Percentiles rank a stretch among this genome's conserved stretches.
Evolutionary conservation across 495 filamentous ascomycete genomes (phyloP).

Genomic region (Patellaria atrata): DNA sequence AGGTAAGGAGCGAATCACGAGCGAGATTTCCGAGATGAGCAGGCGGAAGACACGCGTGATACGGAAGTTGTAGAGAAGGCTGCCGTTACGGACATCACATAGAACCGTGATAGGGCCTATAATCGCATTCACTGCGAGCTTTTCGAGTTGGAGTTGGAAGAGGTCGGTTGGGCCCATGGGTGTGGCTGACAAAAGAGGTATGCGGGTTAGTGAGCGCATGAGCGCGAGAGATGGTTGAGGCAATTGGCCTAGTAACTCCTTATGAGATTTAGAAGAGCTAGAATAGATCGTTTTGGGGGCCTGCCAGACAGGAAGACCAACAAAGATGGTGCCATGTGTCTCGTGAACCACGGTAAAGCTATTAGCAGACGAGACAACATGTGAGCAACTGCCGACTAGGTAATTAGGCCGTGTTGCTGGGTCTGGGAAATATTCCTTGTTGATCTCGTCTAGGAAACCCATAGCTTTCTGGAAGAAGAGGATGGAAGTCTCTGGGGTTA

Average conservation of each 20-base stretch:
- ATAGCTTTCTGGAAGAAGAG: slow-evolving; percentile 73
- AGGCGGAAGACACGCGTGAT: slow-evolving; percentile 43
- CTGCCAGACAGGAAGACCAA: slow-evolving; percentile 35
- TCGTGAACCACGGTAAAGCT: slow-evolving; percentile 50
- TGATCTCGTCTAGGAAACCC: slow-evolving; percentile 63
- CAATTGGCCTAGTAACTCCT: neutral
- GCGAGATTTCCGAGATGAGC: slow-evolving; percentile 50
- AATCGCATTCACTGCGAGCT: slow-evolving; percentile 64
- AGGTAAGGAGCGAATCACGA: slow-evolving; percentile 47
- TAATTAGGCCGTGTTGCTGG: slow-evolving; percentile 52
- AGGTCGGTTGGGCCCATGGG: slow-evolving; percentile 35
- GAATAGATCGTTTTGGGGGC: slow-evolving; percentile 10
- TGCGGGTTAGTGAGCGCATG: slow-evolving; percentile 24
- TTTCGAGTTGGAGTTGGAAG: slow-evolving; percentile 53
- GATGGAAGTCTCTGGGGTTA: slow-evolving; percentile 61
- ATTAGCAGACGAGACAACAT: slow-evolving; percentile 49
- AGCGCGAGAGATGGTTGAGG: slow-evolving; percentile 4
- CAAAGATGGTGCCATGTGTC: slow-evolving; percentile 43
- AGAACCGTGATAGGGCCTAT: slow-evolving; percentile 73
- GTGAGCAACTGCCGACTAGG: slow-evolving; percentile 55
- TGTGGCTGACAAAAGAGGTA: slow-evolving; percentile 30
- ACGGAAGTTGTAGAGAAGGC: slow-evolving; percentile 45
- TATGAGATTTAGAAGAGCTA: slow-evolving; percentile 1
- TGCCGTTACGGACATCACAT: slow-evolving; percentile 57
- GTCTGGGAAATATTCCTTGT: slow-evolving; percentile 51